These are phyloP conservation scores for Fragaria iinumae DNA, from an alignment of 306 rosid genomes.

Conservation along the genomic window DNA sequence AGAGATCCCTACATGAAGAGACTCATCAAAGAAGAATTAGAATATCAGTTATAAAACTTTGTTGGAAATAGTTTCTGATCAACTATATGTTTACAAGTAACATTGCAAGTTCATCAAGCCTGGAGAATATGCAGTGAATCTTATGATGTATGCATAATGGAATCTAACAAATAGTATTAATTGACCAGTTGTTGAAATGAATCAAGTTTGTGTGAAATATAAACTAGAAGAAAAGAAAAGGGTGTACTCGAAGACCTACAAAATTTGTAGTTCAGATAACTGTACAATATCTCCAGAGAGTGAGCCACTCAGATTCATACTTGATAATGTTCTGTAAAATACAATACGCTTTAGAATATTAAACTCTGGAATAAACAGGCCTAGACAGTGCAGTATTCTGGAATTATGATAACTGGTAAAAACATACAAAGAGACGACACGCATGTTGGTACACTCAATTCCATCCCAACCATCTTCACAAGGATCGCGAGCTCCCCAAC, in stretches of 20 bases:
- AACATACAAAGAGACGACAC: slow-evolving; percentile 46
- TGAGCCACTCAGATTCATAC: slow-evolving; percentile 45
- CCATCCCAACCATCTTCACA: slow-evolving; percentile 47
- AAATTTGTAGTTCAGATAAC: slow-evolving; percentile 42
- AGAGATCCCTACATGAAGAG: slow-evolving; percentile 52
- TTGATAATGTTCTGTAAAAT: slow-evolving; percentile 47
- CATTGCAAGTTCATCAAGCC: neutral
- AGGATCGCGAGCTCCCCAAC: slow-evolving; percentile 44
- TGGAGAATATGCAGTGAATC: neutral
- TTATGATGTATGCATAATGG: neutral
- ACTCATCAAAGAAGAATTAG: slow-evolving; percentile 22
- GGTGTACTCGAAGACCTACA: slow-evolving; percentile 40
- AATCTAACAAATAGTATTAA: neutral
- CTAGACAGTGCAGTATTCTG: neutral
- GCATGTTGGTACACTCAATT: slow-evolving; percentile 37
- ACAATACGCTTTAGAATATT: neutral
- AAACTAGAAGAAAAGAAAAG: neutral
- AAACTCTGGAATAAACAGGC: neutral
- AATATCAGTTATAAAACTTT: neutral
- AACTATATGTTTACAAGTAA: neutral
- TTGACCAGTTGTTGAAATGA: neutral
- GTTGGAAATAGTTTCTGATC: neutral
- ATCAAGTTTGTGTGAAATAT: neutral
- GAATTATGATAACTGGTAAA: neutral
- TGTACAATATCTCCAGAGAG: slow-evolving; percentile 47